These are phyloP conservation scores for Ustilago sp. DNA, from an alignment of 1,284 basidiomycete genomes.

Conservation along the genomic window DNA sequence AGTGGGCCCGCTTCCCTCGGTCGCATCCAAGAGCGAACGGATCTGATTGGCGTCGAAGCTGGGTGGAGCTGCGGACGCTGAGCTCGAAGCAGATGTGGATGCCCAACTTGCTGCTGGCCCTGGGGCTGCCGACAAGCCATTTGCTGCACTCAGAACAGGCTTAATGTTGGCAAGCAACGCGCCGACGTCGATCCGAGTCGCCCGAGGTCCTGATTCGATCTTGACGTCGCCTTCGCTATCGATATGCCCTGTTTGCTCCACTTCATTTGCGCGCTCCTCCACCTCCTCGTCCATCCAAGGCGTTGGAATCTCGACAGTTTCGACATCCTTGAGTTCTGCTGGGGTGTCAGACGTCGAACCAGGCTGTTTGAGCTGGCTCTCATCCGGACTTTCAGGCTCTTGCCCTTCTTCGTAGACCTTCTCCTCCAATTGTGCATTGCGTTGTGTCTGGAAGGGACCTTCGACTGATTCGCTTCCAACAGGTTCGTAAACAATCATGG, in stretches of 20 bases:
- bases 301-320: constrained; percentile 17
- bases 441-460: constrained; percentile 37
- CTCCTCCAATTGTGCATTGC: constrained; percentile 19
- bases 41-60: constrained; percentile 31
- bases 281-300: constrained; percentile 22
- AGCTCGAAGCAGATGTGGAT: not conserved
- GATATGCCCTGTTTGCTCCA: not conserved
- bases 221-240: not conserved
- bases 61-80: constrained; percentile 9
- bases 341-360: constrained; percentile 26
- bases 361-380: constrained; percentile 22
- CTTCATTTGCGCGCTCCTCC: not conserved
- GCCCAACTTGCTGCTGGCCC: not conserved
- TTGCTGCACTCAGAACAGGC: constrained; percentile 7
- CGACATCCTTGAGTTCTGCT: constrained; percentile 6
- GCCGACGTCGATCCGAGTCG: constrained; percentile 10
- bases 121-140: not conserved
- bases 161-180: constrained; percentile 27
- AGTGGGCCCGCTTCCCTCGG: constrained; percentile 15
- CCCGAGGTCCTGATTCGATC: not conserved
- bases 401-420: constrained; percentile 8
- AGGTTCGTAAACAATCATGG: constrained; percentile 1
- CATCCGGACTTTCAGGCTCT: constrained; percentile 23
- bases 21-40: constrained; percentile 27
- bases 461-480: constrained; percentile 43